These are phyloP conservation scores for Agaricus subrufescens DNA, from an alignment of 768 basidiomycete species.

Conservation along the genomic window DNA sequence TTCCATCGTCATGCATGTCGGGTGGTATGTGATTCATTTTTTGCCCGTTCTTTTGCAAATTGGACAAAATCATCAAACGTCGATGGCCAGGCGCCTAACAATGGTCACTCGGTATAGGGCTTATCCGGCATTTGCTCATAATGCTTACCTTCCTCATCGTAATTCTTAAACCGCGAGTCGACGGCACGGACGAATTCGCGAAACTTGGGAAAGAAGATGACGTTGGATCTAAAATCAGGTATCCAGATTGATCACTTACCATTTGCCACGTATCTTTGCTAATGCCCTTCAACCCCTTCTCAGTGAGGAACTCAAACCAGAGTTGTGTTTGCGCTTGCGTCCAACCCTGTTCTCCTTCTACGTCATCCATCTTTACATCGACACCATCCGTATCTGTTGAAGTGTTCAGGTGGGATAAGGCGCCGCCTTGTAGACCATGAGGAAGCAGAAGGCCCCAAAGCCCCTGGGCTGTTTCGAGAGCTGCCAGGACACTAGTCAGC, in stretches of 20 bases:
- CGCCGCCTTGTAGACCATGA: conserved; percentile 64
- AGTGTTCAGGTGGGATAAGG: conserved; percentile 39
- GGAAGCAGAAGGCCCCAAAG: conserved; percentile 79
- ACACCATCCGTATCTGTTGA: conserved; percentile 29
- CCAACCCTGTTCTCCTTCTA: conserved; percentile 49
- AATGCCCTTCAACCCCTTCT: conserved; percentile 67
- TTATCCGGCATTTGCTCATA: conserved; percentile 11
- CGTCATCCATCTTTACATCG: conserved; percentile 44
- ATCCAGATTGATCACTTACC: conserved; percentile 39
- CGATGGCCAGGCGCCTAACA: conserved; percentile 79
- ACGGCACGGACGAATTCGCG: conserved; percentile 73
- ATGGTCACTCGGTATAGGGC: neutral
- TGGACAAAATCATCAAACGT: conserved; percentile 82
- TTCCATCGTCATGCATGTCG: neutral
- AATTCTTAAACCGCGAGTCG: conserved; percentile 65
- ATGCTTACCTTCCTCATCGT: conserved; percentile 68
- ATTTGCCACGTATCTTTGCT: conserved; percentile 89
- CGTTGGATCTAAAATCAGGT: neutral
- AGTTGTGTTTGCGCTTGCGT: conserved; percentile 52
- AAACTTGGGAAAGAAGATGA: conserved; percentile 43
- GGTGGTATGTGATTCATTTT: neutral
- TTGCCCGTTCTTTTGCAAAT: conserved; percentile 45
- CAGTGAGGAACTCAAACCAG: conserved; percentile 77
- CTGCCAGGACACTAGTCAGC: conserved; percentile 28
- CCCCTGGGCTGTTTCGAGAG: conserved; percentile 63